phyloP scores from a whole-genome alignment of 169 alveolate genomes.

The Plasmodium fragile region DNA sequence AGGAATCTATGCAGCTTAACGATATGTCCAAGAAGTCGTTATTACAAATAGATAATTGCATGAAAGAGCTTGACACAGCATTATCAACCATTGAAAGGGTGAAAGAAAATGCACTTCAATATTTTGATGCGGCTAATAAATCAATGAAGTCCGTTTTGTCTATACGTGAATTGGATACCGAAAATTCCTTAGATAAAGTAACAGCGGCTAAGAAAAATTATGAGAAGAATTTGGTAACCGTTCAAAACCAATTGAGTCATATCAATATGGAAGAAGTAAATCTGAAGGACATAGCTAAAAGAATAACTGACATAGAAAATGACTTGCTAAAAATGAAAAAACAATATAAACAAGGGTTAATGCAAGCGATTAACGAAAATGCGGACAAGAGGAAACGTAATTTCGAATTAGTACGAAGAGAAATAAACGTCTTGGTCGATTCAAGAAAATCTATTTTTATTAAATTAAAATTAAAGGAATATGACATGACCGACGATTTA shows the following conservation, averaged over 20 bases:
- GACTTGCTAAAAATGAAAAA: neutral
- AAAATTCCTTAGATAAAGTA: neutral
- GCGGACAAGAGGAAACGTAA: neutral
- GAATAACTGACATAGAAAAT: conserved; percentile 4
- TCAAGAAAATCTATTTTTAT: conserved; percentile 2
- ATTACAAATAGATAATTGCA: conserved; percentile 12
- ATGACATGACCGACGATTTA: conserved; percentile 13
- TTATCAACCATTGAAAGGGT: neutral
- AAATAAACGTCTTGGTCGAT: conserved; percentile 5
- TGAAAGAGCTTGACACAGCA: neutral
- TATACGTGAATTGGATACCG: neutral
- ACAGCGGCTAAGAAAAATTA: neutral
- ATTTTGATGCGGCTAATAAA: neutral
- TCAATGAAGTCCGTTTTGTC: conserved; percentile 18
- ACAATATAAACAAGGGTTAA: neutral
- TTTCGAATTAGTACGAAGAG: neutral
- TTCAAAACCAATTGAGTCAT: neutral
- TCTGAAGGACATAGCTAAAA: neutral
- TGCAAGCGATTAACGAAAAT: neutral
- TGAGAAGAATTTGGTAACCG: conserved; percentile 10
- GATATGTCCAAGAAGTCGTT: neutral
- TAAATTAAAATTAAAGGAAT: conserved; percentile 4
- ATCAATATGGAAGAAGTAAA: neutral
- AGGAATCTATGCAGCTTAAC: neutral
- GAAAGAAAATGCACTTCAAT: neutral